These are phyloP conservation scores for Albugo laibachii DNA, from an alignment of 352 stramenopile species.

Conservation along the genomic window DNA sequence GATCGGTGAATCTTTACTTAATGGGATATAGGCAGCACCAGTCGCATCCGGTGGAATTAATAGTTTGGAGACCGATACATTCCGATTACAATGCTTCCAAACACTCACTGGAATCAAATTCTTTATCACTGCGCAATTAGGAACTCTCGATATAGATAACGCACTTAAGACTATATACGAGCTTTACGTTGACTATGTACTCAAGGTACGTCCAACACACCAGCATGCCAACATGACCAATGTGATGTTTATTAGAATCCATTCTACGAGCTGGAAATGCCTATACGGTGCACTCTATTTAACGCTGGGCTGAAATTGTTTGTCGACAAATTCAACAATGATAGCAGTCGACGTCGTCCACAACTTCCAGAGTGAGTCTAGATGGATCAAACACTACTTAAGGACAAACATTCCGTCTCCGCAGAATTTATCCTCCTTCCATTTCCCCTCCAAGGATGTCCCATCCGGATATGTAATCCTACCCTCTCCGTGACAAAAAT, in stretches of 20 bases:
- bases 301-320: constrained; percentile 73
- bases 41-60: constrained; percentile 76
- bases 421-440: constrained; percentile 50
- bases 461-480: constrained; percentile 51
- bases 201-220: constrained; percentile 46
- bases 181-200: constrained; percentile 89
- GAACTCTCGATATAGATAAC: constrained; percentile 62
- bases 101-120: constrained; percentile 86
- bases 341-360: constrained; percentile 5
- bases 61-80: constrained; percentile 82
- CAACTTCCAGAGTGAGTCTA: too few relatives aligned
- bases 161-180: constrained; percentile 83
- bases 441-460: constrained; percentile 71
- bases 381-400: not conserved
- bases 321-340: constrained; percentile 72
- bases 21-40: constrained; percentile 33
- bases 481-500: constrained; percentile 58
- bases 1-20: not conserved
- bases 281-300: constrained; percentile 87
- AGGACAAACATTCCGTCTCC: constrained; percentile 48
- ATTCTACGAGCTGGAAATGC: constrained; percentile 92
- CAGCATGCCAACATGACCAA: not conserved
- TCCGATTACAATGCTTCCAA: constrained; percentile 85
- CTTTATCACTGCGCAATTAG: constrained; percentile 81
- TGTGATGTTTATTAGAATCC: constrained; percentile 42